These are phyloP conservation scores for Lophiotrema nucula DNA, from an alignment of 495 filamentous ascomycete species.

Conservation along the genomic window DNA sequence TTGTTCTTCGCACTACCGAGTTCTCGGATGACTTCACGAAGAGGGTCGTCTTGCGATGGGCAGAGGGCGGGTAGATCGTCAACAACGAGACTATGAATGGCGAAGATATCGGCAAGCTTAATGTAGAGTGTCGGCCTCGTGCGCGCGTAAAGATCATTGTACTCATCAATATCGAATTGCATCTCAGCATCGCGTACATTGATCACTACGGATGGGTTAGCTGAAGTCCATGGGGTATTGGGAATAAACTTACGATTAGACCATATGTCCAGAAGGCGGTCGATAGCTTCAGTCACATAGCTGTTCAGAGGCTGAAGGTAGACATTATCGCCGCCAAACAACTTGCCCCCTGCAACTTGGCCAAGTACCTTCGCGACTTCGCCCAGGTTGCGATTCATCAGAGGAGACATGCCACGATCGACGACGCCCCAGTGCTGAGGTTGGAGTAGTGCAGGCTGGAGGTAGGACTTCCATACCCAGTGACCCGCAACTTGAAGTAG, in stretches of 20 bases:
- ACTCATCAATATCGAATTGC: constrained; percentile 97
- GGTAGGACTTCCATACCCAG: constrained; percentile 92
- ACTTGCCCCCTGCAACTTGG: constrained; percentile 78
- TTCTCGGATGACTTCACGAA: constrained; percentile 88
- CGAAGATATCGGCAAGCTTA: constrained; percentile 96
- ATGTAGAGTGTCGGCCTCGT: constrained; percentile 96
- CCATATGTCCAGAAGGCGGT: constrained; percentile 76
- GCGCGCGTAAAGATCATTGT: constrained; percentile 94
- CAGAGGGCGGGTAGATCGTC: constrained; percentile 74
- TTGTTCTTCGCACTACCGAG: constrained; percentile 94
- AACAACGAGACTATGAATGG: constrained; percentile 85
- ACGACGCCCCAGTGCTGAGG: constrained; percentile 89
- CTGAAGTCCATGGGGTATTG: neutral
- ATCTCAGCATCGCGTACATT: constrained; percentile 79
- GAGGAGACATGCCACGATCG: constrained; percentile 79
- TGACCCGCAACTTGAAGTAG: constrained; percentile 81
- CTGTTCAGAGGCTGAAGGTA: constrained; percentile 92
- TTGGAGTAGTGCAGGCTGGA: constrained; percentile 80
- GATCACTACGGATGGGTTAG: constrained; percentile 58
- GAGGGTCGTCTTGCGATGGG: constrained; percentile 76
- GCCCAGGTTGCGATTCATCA: constrained; percentile 88
- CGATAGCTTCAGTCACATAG: constrained; percentile 82
- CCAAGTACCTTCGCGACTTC: constrained; percentile 89
- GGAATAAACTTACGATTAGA: constrained; percentile 51
- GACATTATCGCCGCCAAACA: constrained; percentile 91